Evolutionary conservation across 1,284 basidiomycete species (phyloP).

Genomic region (Bjerkandera adusta): DNA sequence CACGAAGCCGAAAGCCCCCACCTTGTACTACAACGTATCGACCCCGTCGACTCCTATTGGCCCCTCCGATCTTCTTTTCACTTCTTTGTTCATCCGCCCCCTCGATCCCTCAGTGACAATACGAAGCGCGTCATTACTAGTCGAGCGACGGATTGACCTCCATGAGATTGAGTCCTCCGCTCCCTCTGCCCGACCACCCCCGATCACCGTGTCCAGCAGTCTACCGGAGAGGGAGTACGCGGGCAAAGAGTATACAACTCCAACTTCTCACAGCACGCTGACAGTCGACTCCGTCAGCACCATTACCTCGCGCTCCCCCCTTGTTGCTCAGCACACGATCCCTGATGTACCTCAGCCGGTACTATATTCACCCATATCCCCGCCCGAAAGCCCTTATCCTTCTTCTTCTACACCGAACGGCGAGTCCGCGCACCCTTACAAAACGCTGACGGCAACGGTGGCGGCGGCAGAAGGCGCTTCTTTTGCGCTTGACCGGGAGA

Average conservation of each 20-base stretch:
- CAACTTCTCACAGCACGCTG: conserved; percentile 18
- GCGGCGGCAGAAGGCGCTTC: conserved; percentile 52
- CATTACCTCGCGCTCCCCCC: conserved; percentile 14
- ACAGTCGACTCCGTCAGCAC: conserved; percentile 21
- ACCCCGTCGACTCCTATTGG: conserved; percentile 37
- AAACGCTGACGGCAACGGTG: conserved; percentile 49
- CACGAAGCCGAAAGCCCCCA: conserved; percentile 31
- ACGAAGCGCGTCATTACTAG: conserved; percentile 33
- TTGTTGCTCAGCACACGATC: conserved; percentile 9
- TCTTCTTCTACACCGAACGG: conserved; percentile 22
- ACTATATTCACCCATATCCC: conserved; percentile 26
- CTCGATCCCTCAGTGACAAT: conserved; percentile 32
- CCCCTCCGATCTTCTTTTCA: conserved; percentile 38
- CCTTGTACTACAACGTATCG: conserved; percentile 35
- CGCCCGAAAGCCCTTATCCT: conserved; percentile 23
- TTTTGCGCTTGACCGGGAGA: conserved; percentile 46
- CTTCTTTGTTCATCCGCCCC: conserved; percentile 34
- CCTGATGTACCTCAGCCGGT: no score
- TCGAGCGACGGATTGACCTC: conserved; percentile 40
- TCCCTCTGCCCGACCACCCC: conserved; percentile 26
- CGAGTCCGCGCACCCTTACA: conserved; percentile 28
- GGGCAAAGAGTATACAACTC: conserved; percentile 2
- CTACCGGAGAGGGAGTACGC: conserved; percentile 10
- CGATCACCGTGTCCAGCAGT: conserved; percentile 24
- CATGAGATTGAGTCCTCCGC: conserved; percentile 20